Evolutionary conservation across 352 stramenopile genomes (phyloP).

Genomic region (Nothophytophthora sp.): DNA sequence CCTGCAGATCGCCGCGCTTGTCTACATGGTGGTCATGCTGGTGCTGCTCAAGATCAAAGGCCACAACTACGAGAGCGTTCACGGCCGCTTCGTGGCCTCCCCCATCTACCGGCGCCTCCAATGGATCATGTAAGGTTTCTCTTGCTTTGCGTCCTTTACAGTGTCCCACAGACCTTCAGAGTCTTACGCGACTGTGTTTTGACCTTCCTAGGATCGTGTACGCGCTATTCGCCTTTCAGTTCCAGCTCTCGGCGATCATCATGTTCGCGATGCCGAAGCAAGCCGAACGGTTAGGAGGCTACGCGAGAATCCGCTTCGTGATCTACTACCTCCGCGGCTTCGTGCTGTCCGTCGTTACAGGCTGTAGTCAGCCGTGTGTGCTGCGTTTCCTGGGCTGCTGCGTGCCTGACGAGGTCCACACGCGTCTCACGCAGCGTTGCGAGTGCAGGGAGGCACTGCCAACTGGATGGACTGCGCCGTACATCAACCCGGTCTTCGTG

Average conservation of each 20-base stretch:
- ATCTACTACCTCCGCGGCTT: conserved; percentile 44
- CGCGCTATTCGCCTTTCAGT: conserved; percentile 52
- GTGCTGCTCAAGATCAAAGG: conserved; percentile 35
- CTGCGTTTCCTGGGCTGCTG: conserved; percentile 44
- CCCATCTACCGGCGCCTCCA: conserved; percentile 49
- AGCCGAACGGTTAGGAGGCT: conserved; percentile 34
- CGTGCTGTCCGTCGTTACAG: conserved; percentile 36
- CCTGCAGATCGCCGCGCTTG: conserved; percentile 26
- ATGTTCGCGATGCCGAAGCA: conserved; percentile 27
- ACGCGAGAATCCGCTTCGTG: conserved; percentile 39
- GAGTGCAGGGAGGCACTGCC: conserved; percentile 14
- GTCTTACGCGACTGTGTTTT: no score
- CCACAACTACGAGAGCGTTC: conserved; percentile 41
- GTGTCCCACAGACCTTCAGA: no score
- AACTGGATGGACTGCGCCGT: no score
- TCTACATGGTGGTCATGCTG: conserved; percentile 34
- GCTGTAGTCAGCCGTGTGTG: conserved; percentile 55
- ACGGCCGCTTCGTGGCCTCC: conserved; percentile 41
- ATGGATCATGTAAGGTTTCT: conserved; percentile 38
- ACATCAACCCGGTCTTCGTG: conserved; percentile 57
- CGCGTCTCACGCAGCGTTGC: conserved; percentile 3
- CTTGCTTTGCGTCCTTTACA: background rate
- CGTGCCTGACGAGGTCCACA: conserved; percentile 47
- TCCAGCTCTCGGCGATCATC: conserved; percentile 47
- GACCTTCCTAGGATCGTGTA: no score